Evolutionary conservation across 2,329 filamentous ascomycete species (phyloP).

Genomic region (Paecilomyces niveus): DNA sequence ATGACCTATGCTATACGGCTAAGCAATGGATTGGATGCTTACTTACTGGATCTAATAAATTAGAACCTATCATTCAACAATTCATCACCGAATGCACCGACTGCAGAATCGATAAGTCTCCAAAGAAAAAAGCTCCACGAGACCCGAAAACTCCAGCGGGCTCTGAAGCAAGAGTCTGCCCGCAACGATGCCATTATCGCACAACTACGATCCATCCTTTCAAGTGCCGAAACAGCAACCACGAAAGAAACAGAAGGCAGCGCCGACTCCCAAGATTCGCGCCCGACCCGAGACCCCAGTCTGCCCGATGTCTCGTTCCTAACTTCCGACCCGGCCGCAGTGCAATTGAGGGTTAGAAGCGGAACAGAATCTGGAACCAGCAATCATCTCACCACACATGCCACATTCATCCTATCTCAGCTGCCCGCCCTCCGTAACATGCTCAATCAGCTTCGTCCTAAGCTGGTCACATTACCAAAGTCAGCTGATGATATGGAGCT

Average conservation of each 20-base stretch:
- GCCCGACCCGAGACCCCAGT: slow-evolving; percentile 14
- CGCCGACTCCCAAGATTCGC: slow-evolving; percentile 7
- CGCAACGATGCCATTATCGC: slow-evolving; percentile 65
- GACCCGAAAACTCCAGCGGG: slow-evolving; percentile 65
- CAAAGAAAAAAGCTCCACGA: slow-evolving; percentile 69
- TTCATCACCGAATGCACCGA: slow-evolving; percentile 40
- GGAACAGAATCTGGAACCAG: slow-evolving; percentile 10
- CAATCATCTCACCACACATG: slow-evolving; percentile 39
- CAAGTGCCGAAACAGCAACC: slow-evolving; percentile 17
- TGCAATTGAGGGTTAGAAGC: slow-evolving; percentile 39
- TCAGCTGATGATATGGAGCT: slow-evolving; percentile 29
- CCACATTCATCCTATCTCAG: slow-evolving; percentile 71
- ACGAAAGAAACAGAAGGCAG: slow-evolving; percentile 10
- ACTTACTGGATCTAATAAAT: neutral
- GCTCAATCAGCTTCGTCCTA: slow-evolving; percentile 60
- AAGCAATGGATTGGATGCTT: neutral
- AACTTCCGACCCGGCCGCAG: slow-evolving; percentile 42
- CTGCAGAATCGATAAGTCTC: slow-evolving; percentile 61
- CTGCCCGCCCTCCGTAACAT: slow-evolving; percentile 69
- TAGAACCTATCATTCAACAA: slow-evolving; percentile 32
- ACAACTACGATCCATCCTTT: slow-evolving; percentile 55
- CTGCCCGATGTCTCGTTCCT: slow-evolving; percentile 49
- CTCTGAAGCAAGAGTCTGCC: slow-evolving; percentile 61
- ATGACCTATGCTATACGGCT: neutral
- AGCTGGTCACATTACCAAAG: slow-evolving; percentile 44